These are phyloP conservation scores for Gossypium australe DNA, from an alignment of 345 rosid genomes.

Conservation along the genomic window DNA sequence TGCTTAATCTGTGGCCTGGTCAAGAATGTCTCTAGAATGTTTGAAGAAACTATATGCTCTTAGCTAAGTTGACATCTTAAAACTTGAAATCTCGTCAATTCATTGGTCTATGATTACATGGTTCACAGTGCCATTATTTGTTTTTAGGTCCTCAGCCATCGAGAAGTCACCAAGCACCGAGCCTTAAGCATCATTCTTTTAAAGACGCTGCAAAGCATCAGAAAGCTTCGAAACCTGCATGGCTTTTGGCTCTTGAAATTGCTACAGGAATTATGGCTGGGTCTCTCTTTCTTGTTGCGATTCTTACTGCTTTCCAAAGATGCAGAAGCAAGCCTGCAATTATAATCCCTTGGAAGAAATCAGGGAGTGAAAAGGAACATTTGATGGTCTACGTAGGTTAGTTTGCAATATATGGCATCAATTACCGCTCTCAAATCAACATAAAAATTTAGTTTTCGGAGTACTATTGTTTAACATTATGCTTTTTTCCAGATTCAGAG, in stretches of 20 bases:
- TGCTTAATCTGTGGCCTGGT: not conserved
- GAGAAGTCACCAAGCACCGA: conserved; percentile 34
- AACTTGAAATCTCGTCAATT: not conserved
- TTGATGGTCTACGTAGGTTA: conserved; percentile 64
- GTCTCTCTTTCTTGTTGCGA: conserved; percentile 50
- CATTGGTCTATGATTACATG: not conserved
- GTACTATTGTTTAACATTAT: not conserved
- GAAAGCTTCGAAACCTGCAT: conserved; percentile 56
- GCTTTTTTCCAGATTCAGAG: conserved; percentile 61
- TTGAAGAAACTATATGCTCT: not conserved
- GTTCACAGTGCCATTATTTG: conserved; percentile 13
- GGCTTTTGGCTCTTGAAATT: conserved; percentile 83
- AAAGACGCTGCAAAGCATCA: conserved; percentile 45
- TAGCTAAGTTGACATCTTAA: not conserved
- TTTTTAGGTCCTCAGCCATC: conserved; percentile 42
- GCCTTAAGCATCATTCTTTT: conserved; percentile 41
- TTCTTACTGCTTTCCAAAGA: conserved; percentile 59
- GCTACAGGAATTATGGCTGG: conserved; percentile 81
- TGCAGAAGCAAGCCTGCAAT: conserved; percentile 71
- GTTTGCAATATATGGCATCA: conserved; percentile 18
- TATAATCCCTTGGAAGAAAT: conserved; percentile 97
- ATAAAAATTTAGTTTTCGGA: not conserved
- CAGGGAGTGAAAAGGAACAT: conserved; percentile 72
- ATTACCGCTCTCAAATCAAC: not conserved
- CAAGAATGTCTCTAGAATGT: not conserved